These are phyloP conservation scores for Thymus mandschuricus DNA, from an alignment of 257 asterid species.

Conservation along the genomic window DNA sequence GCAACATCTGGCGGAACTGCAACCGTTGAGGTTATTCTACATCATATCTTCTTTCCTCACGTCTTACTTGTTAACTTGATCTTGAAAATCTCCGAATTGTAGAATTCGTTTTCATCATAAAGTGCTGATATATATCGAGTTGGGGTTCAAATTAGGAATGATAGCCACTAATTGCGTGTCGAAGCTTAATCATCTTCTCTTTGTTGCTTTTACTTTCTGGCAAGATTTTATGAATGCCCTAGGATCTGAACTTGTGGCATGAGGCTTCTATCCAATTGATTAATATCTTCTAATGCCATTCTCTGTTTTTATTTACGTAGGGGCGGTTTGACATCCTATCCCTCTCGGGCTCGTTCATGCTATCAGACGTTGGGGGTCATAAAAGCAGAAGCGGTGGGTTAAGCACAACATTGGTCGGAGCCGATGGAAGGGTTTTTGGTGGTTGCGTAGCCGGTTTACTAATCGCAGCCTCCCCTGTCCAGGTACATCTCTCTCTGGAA, in stretches of 20 bases:
- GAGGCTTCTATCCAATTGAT: constrained; percentile 8
- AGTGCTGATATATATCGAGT: background rate
- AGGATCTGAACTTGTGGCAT: constrained; percentile 2
- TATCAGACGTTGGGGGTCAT: constrained; percentile 56
- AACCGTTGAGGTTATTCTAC: constrained; percentile 56
- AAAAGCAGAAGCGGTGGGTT: constrained; percentile 60
- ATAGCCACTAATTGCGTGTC: background rate
- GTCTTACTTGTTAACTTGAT: background rate
- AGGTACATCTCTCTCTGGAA: constrained; percentile 44
- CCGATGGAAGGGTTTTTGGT: constrained; percentile 71
- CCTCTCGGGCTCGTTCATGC: constrained; percentile 64
- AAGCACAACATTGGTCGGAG: constrained; percentile 59
- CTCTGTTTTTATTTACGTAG: constrained; percentile 31
- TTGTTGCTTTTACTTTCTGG: background rate
- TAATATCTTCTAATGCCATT: background rate
- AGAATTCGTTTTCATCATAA: background rate
- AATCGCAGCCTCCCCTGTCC: constrained; percentile 62
- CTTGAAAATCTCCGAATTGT: constrained; percentile 9
- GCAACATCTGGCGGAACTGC: constrained; percentile 67
- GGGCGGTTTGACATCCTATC: constrained; percentile 64
- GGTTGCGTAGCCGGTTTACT: constrained; percentile 71
- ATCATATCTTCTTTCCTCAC: background rate
- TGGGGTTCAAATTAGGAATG: background rate
- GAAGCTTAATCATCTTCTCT: too few species aligned
- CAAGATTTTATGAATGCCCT: background rate